Base-by-base conservation (phyloP, 768 basidiomycete species). In the Pholiota conissans region DNA sequence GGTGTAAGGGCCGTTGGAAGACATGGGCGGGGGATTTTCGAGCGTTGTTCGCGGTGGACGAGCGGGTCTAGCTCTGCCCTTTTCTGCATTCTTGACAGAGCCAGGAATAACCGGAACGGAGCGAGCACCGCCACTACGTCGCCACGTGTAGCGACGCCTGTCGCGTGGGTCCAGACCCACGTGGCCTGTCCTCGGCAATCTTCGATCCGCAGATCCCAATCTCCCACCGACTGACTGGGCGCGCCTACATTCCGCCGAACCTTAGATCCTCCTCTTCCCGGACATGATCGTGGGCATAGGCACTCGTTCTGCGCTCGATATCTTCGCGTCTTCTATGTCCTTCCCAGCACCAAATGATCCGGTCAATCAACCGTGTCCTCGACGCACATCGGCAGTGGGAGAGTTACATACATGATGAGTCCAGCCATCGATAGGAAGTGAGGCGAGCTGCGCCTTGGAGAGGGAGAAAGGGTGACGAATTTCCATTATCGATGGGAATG, bases 1-100 rank as follows among this genome's bases (percentile, higher is more conserved):
- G 26, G 82, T 70, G 61, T 82, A 80, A 27, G 76, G 52, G 46
- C 52, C 53, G 49, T 29, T 57, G 29, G 45, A 52, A 22, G 58
- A 48, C 60, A 61, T 58, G 6, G n/a, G n/a, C n/a, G 58, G 49
- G 57, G 34, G 62, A 61, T 51, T 60, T 49, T 16, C 61, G 51
- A 61, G 61, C 60, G 55, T 61, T 51, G 61, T 46, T 24, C 27
- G 30, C 49, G 28, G 49, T 34, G 30, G 49, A 30, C 13, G 30
- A 50, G 49, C 8, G 42, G 42, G 42, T 55, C 55, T 37, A 13
- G 47, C 34, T 49, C 55, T 54, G 16, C 61, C 49, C 37, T 63
- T 59, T 55, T 52, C 57, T 49, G 52, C n/a, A 50, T 49, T 61
- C 49, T 55, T 47, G 32, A 56, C 42, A 45, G 39, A 27, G 42